Evolutionary conservation across 768 basidiomycete species (phyloP), one percentile per base, ranked within the genome.

Genomic region (Mycena albidolilacea): DNA sequence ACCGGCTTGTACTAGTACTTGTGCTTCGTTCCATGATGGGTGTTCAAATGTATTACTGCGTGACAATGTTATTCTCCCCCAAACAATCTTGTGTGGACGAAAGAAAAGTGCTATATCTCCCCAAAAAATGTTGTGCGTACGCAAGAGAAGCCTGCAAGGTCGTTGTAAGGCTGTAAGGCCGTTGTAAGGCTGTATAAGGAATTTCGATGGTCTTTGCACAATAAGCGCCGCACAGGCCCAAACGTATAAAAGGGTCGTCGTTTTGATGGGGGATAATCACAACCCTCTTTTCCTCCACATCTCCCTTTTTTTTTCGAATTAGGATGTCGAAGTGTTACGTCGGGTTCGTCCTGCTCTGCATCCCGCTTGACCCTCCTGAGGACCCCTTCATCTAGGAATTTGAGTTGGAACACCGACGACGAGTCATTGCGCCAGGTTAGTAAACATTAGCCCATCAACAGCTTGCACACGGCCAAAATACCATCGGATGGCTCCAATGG

Each of bases 1-100:
- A 82, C 81, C 84, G 81, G 80, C 82, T 79, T 87, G 85, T 87
- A 86, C 85, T 84, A 84, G 79, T 86, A 84, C 68, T 54, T 67
- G 65, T 78, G 74, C 73, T 76, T 77, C 74, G 67, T 76, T 72
- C 70, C 77, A 43, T 64, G 67, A 64, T 73, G 67, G 52, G 67
- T 67, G 66, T 67, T 69, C 67, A 67, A 68, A 60, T 73, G 72
- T 73, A 73, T 73, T 73, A 73, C 67, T 73, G 72, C 69, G 72
- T 63, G 50, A 58, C 67, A 54, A 43, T 60, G 39, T 69, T 63
- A 43, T 43, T 21, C 38, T 44, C 15, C 15, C 37, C 35, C 23
- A 44, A 66, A 60, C 52, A 8, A 55, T 48, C 14, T 60, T 58
- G 37, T 7, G 15, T 58, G 57, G 8, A 39, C 8, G 0, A 58